Evolutionary conservation across 108 stramenopile species (phyloP), one percentile per base, ranked within the genome.

Genomic region (Tribonema minus): DNA sequence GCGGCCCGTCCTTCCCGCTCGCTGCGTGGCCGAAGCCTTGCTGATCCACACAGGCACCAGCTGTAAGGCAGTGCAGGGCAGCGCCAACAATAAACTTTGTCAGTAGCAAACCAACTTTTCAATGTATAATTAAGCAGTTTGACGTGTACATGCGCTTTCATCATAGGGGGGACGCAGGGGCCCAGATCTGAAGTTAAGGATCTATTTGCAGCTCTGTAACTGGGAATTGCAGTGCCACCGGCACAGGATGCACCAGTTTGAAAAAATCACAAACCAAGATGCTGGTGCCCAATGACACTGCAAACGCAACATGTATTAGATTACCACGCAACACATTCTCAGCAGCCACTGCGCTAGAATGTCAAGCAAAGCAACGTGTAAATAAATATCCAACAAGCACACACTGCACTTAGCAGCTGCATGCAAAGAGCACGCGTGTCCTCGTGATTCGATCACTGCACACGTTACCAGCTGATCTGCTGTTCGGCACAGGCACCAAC

Each of bases 11-110:
- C 82, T 66, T 12, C 61, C 62, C 25, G 80, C 80, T 26, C 82
- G 80, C 35, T 83, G 82, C 25, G 67, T 34, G 30, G 82, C 82
- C 26, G 82, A 83, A 27, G 82, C 79, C 46, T 61, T 83, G 20
- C 81, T 82, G 29, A 83, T 82, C 81, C 80, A 83, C 28, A 38
- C 80, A 0, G 79, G 62, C 36, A n/a, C n/a, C n/a, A n/a, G n/a
- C n/a, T n/a, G n/a, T n/a, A n/a, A n/a, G n/a, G n/a, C n/a, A n/a
- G n/a, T n/a, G n/a, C n/a, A n/a, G n/a, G 37, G 37, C 31, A 83
- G 62, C 26, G 69, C 59, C 5, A 30, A 30, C 32, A 46, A 33
- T 15, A 58, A 30, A 9, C 58, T 70, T 32, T 27, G 69, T 12
- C 30, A 34, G 12, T 70, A 46, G 58, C 58, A 70, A 26, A 70